Evolutionary conservation across 331 rosid species (phyloP).

Genomic region (Rhamnella rubrinervis): DNA sequence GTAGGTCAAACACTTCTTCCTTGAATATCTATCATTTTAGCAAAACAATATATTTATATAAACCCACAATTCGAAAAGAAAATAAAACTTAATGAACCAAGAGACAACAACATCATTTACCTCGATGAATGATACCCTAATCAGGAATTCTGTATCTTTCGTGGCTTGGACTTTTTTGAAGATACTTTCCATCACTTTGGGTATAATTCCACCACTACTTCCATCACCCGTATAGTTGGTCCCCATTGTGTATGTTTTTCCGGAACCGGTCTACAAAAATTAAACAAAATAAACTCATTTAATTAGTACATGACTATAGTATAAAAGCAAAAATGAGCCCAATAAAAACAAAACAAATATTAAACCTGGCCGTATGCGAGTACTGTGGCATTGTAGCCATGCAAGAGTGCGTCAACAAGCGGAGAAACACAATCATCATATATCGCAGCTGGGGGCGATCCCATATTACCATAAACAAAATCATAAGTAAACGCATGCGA

Average conservation of each 20-base stretch:
- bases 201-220: conserved; percentile 63
- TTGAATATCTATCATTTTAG: conserved; percentile 67
- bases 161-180: conserved; percentile 42
- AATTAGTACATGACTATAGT: not conserved
- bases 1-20: conserved; percentile 92
- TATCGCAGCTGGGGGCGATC: conserved; percentile 40
- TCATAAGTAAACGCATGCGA: conserved; percentile 81
- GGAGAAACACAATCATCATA: conserved; percentile 78
- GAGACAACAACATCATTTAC: conserved; percentile 28
- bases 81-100: not conserved
- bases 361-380: conserved; percentile 92
- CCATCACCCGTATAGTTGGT: conserved; percentile 73
- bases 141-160: conserved; percentile 58
- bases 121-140: conserved; percentile 89
- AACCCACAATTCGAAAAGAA: not conserved
- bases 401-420: conserved; percentile 71
- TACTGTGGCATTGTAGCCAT: conserved; percentile 88
- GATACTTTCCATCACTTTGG: conserved; percentile 69
- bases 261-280: conserved; percentile 74
- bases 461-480: conserved; percentile 59
- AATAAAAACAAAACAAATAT: not conserved
- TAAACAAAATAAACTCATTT: conserved; percentile 3
- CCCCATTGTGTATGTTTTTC: conserved; percentile 89
- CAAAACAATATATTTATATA: conserved; percentile 2
- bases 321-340: not conserved